phyloP scores from a whole-genome alignment of 805 yeast genomes.

The Metschnikowia peoriensis region DNA sequence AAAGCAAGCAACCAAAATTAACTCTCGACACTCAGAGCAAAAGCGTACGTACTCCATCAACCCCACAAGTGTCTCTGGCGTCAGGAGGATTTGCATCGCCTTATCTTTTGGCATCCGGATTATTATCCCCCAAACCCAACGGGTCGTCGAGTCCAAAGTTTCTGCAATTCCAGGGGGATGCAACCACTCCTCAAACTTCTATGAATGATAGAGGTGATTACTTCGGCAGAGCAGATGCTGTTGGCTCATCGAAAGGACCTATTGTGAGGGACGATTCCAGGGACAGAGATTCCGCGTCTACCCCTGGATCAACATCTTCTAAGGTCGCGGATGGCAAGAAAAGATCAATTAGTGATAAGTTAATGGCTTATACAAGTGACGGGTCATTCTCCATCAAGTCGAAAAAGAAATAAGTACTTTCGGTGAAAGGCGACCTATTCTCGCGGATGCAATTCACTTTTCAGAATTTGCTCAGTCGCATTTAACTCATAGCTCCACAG shows the following conservation, averaged over 20 bases:
- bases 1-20: conserved; percentile 25
- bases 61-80: conserved; percentile 31
- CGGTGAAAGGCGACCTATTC: no score
- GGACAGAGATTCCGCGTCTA: neutral
- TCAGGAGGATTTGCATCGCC: conserved; percentile 63
- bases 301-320: conserved; percentile 5
- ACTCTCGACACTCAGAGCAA: conserved; percentile 31
- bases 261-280: conserved; percentile 4
- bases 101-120: conserved; percentile 62
- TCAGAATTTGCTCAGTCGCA: neutral
- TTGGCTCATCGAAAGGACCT: conserved; percentile 5
- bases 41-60: conserved; percentile 33
- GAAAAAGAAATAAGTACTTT: conserved; percentile 22
- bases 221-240: conserved; percentile 8
- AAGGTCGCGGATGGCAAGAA: conserved; percentile 1
- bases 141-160: conserved; percentile 9
- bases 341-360: conserved; percentile 24
- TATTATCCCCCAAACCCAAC: conserved; percentile 47
- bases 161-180: neutral
- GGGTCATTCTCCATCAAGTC: conserved; percentile 37
- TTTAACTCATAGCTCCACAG: neutral
- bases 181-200: conserved; percentile 11
- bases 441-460: neutral
- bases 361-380: conserved; percentile 42
- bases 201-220: conserved; percentile 11